Conservation (phyloP, 495 filamentous ascomycete genomes). For the Xylaria acuta region DNA sequence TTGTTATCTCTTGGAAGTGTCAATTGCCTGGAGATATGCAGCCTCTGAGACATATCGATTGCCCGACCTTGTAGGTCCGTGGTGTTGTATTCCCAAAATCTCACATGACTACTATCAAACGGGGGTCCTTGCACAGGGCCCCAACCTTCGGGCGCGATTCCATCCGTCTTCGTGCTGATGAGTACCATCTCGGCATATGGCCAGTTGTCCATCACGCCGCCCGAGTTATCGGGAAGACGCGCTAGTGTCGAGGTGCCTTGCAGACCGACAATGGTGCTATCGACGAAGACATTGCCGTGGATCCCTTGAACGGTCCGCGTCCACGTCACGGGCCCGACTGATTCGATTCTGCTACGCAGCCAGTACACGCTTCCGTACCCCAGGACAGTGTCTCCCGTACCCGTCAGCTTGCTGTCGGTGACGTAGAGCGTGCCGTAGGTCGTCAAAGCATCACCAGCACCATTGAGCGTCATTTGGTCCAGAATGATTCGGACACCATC, state of each 20-base stretch:
- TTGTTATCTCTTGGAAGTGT: slow-evolving; percentile 16
- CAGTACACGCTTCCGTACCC: slow-evolving; percentile 29
- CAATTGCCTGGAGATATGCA: slow-evolving; percentile 24
- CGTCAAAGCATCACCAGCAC: slow-evolving; percentile 31
- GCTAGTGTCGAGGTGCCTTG: slow-evolving; percentile 23
- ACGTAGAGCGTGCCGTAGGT: slow-evolving; percentile 31
- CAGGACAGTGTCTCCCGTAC: slow-evolving; percentile 28
- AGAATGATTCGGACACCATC: slow-evolving; percentile 26
- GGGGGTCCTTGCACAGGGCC: slow-evolving; percentile 28
- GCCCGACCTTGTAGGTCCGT: slow-evolving; percentile 23
- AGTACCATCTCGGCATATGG: slow-evolving; percentile 32
- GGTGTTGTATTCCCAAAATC: slow-evolving; percentile 32
- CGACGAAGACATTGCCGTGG: slow-evolving; percentile 32
- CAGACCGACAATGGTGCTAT: slow-evolving; percentile 29
- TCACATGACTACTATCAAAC: slow-evolving; percentile 27
- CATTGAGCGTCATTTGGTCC: slow-evolving; percentile 30
- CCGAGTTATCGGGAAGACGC: slow-evolving; percentile 29
- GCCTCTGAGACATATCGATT: slow-evolving; percentile 21
- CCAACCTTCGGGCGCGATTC: slow-evolving; percentile 30
- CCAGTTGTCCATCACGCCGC: slow-evolving; percentile 32
- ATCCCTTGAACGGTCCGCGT: slow-evolving; percentile 32
- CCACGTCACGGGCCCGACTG: slow-evolving; percentile 25
- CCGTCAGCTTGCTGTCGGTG: slow-evolving; percentile 25
- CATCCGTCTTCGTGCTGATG: slow-evolving; percentile 24
- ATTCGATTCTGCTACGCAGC: slow-evolving; percentile 23